A percentile compares a stretch with the other conserved stretches of the same genome.
These are phyloP conservation scores for Leccinum pallidistipes DNA, from an alignment of 1,284 basidiomycete species.

Conservation along the genomic window DNA sequence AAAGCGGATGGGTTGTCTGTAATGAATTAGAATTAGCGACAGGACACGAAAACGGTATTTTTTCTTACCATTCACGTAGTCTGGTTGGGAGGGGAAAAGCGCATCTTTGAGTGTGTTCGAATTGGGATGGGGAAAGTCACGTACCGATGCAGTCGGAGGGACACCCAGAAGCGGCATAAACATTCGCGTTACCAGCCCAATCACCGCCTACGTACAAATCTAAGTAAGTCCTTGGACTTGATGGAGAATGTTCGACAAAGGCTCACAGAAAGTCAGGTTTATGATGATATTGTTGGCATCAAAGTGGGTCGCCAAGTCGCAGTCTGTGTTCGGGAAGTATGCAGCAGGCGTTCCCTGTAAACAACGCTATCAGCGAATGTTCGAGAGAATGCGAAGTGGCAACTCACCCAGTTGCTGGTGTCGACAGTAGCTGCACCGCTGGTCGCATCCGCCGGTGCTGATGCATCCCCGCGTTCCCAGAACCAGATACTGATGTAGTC, in stretches of 20 bases:
- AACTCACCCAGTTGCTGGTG: constrained; percentile 35
- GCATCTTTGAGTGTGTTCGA: not conserved
- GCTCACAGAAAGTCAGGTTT: constrained; percentile 41
- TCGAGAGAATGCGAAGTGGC: constrained; percentile 1
- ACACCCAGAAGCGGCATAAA: constrained; percentile 37
- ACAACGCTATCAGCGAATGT: constrained; percentile 21
- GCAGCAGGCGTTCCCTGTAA: constrained; percentile 39
- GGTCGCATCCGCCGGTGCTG: constrained; percentile 34
- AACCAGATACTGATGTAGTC: constrained; percentile 42
- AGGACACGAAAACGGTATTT: not conserved
- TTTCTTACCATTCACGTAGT: constrained; percentile 36
- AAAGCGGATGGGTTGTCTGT: constrained; percentile 49
- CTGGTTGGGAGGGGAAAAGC: constrained; percentile 3
- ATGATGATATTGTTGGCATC: constrained; percentile 43
- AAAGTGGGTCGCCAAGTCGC: constrained; percentile 39
- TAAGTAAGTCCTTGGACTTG: not conserved
- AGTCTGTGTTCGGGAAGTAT: constrained; percentile 39
- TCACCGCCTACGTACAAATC: constrained; percentile 37
- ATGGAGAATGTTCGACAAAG: too few relatives aligned
- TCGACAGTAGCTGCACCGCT: constrained; percentile 27
- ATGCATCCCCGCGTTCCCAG: constrained; percentile 36
- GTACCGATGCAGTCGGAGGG: constrained; percentile 36
- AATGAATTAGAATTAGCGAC: not conserved
- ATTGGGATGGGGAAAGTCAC: not conserved
- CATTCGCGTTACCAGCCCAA: constrained; percentile 38